Base-by-base conservation (phyloP, 108 stramenopile genomes). In the Cyclotella atomus region DNA sequence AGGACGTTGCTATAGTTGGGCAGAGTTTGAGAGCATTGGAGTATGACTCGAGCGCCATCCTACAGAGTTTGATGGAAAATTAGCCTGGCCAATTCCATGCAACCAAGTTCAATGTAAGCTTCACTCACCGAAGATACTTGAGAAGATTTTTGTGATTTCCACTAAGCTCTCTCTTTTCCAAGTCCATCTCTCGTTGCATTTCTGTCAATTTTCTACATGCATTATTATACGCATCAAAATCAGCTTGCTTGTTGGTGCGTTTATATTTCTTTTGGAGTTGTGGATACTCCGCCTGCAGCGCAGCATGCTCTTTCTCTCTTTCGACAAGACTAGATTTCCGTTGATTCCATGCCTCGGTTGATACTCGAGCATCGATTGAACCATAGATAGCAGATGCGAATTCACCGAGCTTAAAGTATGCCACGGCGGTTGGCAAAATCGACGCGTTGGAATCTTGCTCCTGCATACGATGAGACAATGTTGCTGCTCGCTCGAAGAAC, bases 261-360 rank as follows among this genome's bases (percentile, higher is more conserved):
- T 44, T 70, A 38, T 44, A 35, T 45, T 85, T 85, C 57, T 72
- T 77, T 25, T 64, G 25, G 43, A 81, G 63, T 45, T 86, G 70
- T 49, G 79, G 38, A 0, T 79, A 35, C 46, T 86, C 60, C 8
- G 55, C 44, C 38, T 77, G 60, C 43, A 72, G 71, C 5, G 63
- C 52, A 23, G 72, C 70, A 23, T 82, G 45, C 72, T 90, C 89
- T 35, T 54, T 59, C 49, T 81, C 77, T 24, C 85, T 70, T 20
- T 83, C 77, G 8, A n/a, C 52, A 9, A 81, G 70, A 52, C 45
- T 75, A 35, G 52, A 56, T 17, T 68, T 73, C 12, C 87, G 75
- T 56, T 72, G 70, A 57, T 89, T 90, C 90, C 91, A 95, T 21
- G 83, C 86, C 30, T 78, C 61, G 41, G 88, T 91, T 41, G 73